phyloP scores from a whole-genome alignment of 371 early-diverging fungal genomes.

The Umbelopsis sp. region DNA sequence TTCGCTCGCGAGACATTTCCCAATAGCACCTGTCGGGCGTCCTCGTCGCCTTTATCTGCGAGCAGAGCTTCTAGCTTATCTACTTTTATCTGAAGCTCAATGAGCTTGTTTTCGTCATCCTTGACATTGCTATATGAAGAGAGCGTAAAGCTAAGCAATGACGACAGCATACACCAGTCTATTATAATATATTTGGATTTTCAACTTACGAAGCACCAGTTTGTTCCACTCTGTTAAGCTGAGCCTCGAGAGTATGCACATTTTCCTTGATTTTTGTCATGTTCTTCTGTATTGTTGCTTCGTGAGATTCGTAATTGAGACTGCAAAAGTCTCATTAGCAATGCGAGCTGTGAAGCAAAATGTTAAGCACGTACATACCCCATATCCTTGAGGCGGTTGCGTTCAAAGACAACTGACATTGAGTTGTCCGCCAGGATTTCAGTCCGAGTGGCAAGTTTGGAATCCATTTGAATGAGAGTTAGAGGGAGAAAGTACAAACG shows the following conservation, averaged over 20 bases:
- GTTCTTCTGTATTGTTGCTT: constrained; percentile 59
- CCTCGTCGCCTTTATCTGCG: constrained; percentile 52
- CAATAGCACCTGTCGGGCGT: constrained; percentile 44
- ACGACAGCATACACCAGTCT: no score
- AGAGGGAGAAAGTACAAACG: neutral
- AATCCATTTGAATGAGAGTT: constrained; percentile 44
- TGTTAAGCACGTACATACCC: constrained; percentile 29
- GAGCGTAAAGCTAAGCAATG: no score
- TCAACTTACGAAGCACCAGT: constrained; percentile 52
- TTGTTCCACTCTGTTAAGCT: constrained; percentile 66
- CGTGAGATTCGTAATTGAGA: constrained; percentile 62
- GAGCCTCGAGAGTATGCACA: constrained; percentile 57
- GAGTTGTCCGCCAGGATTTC: constrained; percentile 67
- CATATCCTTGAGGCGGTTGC: constrained; percentile 59
- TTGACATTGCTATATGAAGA: constrained; percentile 47
- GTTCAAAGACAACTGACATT: constrained; percentile 61
- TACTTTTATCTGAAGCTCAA: constrained; percentile 63
- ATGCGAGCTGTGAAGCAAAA: neutral
- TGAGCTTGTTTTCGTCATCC: constrained; percentile 60
- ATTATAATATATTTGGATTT: neutral
- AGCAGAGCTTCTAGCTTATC: constrained; percentile 64
- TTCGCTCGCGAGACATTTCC: constrained; percentile 36
- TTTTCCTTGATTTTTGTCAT: constrained; percentile 59
- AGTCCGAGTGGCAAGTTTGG: constrained; percentile 56
- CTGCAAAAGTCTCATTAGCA: constrained; percentile 25